Evolutionary conservation across 164 flowering plant species (phyloP).

Genomic region (Nymphaea colorata): DNA sequence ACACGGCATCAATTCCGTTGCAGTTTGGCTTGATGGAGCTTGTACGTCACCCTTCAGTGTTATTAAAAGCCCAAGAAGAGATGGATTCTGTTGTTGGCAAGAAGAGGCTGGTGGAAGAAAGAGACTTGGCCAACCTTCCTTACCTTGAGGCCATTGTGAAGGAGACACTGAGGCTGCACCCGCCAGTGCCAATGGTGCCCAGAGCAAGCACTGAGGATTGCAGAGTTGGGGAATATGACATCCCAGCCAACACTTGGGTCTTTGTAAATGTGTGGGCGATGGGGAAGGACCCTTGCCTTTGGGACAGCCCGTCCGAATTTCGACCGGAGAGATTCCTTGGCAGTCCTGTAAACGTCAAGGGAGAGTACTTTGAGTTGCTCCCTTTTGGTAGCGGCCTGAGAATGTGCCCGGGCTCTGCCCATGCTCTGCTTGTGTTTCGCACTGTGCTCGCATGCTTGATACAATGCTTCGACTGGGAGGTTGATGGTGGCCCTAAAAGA

Average conservation of each 20-base stretch:
- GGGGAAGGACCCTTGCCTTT: conserved; percentile 38
- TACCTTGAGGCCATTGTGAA: conserved; percentile 39
- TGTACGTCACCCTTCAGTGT: conserved; percentile 20
- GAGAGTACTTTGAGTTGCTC: conserved; percentile 32
- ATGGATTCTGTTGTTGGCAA: conserved; percentile 27
- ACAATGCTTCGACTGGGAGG: conserved; percentile 49
- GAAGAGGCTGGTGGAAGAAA: conserved; percentile 25
- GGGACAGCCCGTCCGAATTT: conserved; percentile 46
- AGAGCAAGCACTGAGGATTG: conserved; percentile 26
- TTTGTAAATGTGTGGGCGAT: conserved; percentile 49
- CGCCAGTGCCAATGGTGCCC: conserved; percentile 30
- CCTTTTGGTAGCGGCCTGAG: conserved; percentile 54
- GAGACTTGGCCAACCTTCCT: conserved; percentile 26
- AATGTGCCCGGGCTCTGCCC: conserved; percentile 32
- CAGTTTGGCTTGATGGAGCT: too few relatives aligned
- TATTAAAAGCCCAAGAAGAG: conserved; percentile 25
- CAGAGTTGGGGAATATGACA: conserved; percentile 24
- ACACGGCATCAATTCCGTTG: too few relatives aligned
- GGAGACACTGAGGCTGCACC: conserved; percentile 49
- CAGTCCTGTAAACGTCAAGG: conserved; percentile 14
- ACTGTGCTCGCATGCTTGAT: conserved; percentile 25
- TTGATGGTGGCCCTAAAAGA: conserved; percentile 1
- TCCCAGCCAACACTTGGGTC: conserved; percentile 47
- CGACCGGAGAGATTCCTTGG: conserved; percentile 46
- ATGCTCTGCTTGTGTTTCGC: conserved; percentile 25